Evolutionary conservation across 768 basidiomycete species (phyloP).

Genomic region (Calocera cornea): DNA sequence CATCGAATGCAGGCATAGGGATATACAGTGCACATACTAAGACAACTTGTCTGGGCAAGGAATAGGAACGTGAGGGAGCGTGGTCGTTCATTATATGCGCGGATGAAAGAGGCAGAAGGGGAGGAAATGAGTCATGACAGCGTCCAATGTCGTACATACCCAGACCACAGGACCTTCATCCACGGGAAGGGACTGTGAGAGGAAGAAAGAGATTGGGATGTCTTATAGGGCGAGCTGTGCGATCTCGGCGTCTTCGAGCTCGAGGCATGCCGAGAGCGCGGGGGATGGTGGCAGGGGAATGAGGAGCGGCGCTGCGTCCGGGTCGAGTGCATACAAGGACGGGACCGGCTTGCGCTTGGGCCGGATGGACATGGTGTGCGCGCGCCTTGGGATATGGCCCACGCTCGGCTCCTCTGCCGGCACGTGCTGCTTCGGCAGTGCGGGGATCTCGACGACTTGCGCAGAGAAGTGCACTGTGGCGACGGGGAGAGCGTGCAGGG

Average conservation of each 20-base stretch:
- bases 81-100: background rate
- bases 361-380: background rate
- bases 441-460: background rate
- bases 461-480: background rate
- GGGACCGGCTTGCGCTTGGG: background rate
- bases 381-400: background rate
- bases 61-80: background rate
- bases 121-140: background rate
- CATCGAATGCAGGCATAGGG: background rate
- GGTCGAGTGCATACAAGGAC: background rate
- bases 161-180: background rate
- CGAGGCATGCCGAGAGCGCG: background rate
- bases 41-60: background rate
- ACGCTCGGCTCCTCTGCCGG: background rate
- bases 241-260: background rate
- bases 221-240: background rate
- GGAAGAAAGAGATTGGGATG: background rate
- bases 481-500: background rate
- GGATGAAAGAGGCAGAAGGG: background rate
- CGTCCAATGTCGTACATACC: background rate
- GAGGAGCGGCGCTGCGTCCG: background rate
- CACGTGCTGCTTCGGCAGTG: background rate
- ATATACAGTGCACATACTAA: background rate
- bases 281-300: background rate
- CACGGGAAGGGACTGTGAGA: background rate